These are phyloP conservation scores for Gautieria morchelliformis DNA, from an alignment of 768 basidiomycete species.

Conservation along the genomic window DNA sequence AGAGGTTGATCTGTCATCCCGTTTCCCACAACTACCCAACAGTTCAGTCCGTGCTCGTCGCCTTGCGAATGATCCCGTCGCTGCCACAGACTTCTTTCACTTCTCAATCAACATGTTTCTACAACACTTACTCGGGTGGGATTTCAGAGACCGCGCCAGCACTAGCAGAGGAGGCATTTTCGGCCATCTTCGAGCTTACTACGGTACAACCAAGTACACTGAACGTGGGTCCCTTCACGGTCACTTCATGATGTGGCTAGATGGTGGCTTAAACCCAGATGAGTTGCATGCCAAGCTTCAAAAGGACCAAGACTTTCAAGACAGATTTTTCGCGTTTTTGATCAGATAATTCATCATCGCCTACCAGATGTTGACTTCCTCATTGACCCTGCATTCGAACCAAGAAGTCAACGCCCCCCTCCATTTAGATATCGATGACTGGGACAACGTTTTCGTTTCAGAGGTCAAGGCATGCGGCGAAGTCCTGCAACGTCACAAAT, in stretches of 20 bases:
- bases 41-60: background rate
- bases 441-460: too few species aligned
- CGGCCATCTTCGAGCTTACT: slow-evolving; percentile 9
- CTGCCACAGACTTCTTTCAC: slow-evolving; percentile 8
- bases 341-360: slow-evolving; percentile 23
- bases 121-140: background rate
- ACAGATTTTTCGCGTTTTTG: slow-evolving; percentile 19
- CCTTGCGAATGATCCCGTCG: slow-evolving; percentile 9
- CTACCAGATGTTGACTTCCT: slow-evolving; percentile 18
- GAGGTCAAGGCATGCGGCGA: slow-evolving; percentile 17
- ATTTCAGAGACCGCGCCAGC: background rate
- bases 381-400: slow-evolving; percentile 15
- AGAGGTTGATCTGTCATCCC: slow-evolving; percentile 9
- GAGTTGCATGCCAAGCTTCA: background rate
- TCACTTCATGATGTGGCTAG: slow-evolving; percentile 14
- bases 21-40: background rate
- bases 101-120: slow-evolving; percentile 3
- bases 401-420: slow-evolving; percentile 18
- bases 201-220: slow-evolving; percentile 14
- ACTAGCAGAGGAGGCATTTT: slow-evolving; percentile 4
- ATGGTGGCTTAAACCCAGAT: slow-evolving; percentile 12
- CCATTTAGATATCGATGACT: slow-evolving; percentile 6
- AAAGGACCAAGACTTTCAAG: background rate
- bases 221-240: too few species aligned
- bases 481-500: too few species aligned